A percentile compares a stretch with the other conserved stretches of the same genome.
These are phyloP conservation scores for Meredithiella fracta DNA, from an alignment of 2,329 filamentous ascomycete species.

Conservation along the genomic window DNA sequence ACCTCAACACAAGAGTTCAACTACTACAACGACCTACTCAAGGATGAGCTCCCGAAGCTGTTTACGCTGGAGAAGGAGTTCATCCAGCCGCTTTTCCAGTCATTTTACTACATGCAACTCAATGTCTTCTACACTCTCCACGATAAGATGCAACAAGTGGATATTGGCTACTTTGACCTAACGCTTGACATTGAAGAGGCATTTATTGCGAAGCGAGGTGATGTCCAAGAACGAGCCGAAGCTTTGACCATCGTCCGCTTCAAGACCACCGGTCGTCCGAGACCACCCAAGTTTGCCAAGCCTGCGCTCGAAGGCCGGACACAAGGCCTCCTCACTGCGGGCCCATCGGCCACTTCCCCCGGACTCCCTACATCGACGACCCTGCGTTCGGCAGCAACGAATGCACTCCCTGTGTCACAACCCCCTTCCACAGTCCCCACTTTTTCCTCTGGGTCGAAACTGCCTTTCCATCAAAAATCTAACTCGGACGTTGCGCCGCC, in stretches of 20 bases:
- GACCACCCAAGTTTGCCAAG: conserved; percentile 42
- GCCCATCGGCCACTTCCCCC: conserved; percentile 20
- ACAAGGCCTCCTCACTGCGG: conserved; percentile 35
- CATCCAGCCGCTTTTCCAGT: conserved; percentile 92
- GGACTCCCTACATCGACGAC: conserved; percentile 16
- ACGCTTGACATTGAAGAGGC: conserved; percentile 81
- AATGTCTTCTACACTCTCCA: conserved; percentile 98
- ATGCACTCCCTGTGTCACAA: conserved; percentile 19
- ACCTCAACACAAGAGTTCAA: conserved; percentile 89
- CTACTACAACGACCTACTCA: conserved; percentile 93
- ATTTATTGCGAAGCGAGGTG: conserved; percentile 74
- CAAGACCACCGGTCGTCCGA: conserved; percentile 65
- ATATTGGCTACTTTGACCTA: conserved; percentile 95
- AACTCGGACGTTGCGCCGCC: conserved; percentile 43
- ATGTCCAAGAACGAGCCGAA: conserved; percentile 74
- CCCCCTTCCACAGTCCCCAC: conserved; percentile 12
- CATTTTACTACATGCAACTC: conserved; percentile 99
- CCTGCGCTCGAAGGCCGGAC: conserved; percentile 33
- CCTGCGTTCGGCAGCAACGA: conserved; percentile 15
- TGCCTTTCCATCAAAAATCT: conserved; percentile 20
- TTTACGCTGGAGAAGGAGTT: conserved; percentile 85
- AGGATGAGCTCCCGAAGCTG: conserved; percentile 84
- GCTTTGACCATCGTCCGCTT: conserved; percentile 73
- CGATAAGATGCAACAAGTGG: conserved; percentile 91
- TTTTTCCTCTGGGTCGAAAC: conserved; percentile 8